These are phyloP conservation scores for Persicaria maculosa DNA, from an alignment of 148 eudicot species.

Conservation along the genomic window DNA sequence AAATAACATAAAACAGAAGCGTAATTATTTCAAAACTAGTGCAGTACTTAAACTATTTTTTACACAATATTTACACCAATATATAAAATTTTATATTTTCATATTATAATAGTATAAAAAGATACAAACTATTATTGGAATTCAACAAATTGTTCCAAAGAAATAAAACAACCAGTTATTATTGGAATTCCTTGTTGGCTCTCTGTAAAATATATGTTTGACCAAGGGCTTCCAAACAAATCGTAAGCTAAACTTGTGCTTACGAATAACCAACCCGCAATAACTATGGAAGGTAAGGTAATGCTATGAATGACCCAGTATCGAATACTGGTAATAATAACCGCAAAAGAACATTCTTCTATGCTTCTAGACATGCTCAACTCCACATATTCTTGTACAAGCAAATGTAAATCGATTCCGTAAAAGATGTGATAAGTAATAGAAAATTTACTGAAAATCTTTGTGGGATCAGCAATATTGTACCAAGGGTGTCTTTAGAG, in stretches of 20 bases:
- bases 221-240: not conserved
- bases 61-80: too few species aligned
- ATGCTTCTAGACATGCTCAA: constrained; percentile 22
- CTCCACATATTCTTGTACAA: constrained; percentile 22
- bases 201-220: not conserved
- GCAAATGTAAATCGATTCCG: constrained; percentile 10
- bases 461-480: not conserved
- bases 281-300: constrained; percentile 19
- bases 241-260: constrained; percentile 1
- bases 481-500: not conserved
- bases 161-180: not conserved
- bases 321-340: constrained; percentile 21
- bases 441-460: not conserved
- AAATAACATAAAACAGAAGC: too few species aligned
- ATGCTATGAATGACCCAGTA: constrained; percentile 23
- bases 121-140: not conserved
- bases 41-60: too few species aligned
- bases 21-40: too few species aligned
- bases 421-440: constrained; percentile 13
- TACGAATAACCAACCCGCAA: constrained; percentile 13
- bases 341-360: constrained; percentile 20
- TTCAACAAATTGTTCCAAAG: constrained; percentile 3
- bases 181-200: constrained; percentile 6
- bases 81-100: too few species aligned
- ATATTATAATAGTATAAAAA: too few species aligned